Conservation (phyloP, 1,284 basidiomycete genomes). For the Boletellus deceptivus region DNA sequence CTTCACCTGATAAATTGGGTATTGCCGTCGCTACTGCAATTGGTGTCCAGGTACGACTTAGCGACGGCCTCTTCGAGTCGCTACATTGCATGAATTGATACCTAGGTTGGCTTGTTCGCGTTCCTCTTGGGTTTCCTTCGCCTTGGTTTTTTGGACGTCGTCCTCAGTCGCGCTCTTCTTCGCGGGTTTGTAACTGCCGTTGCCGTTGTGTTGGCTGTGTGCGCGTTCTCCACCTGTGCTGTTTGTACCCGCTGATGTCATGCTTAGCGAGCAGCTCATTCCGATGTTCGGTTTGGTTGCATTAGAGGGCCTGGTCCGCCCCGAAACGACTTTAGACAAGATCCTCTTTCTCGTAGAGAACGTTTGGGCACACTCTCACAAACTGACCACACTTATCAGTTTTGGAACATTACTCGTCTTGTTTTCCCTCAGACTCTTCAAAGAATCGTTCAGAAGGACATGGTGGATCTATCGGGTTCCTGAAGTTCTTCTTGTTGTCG, state of each 20-base stretch:
- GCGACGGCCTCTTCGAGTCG: not conserved
- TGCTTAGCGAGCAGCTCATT: constrained; percentile 71
- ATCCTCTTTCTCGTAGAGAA: constrained; percentile 73
- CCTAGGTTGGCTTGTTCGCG: constrained; percentile 81
- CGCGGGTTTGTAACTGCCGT: constrained; percentile 86
- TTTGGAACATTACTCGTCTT: constrained; percentile 65
- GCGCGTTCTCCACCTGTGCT: constrained; percentile 22
- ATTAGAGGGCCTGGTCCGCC: constrained; percentile 54
- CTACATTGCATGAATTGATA: not conserved
- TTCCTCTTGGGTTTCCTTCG: constrained; percentile 85
- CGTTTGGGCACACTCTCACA: constrained; percentile 55
- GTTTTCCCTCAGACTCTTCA: constrained; percentile 57
- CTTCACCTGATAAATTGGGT: constrained; percentile 50
- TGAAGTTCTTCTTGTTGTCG: constrained; percentile 79
- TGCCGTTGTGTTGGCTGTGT: constrained; percentile 74
- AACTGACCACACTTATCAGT: constrained; percentile 70
- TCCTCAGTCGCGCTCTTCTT: constrained; percentile 85
- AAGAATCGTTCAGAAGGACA: constrained; percentile 46
- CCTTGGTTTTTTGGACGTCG: constrained; percentile 92
- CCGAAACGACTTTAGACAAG: constrained; percentile 73
- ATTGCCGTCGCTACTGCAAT: constrained; percentile 73
- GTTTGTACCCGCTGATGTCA: constrained; percentile 4
- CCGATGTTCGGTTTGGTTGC: constrained; percentile 75
- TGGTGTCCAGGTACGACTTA: constrained; percentile 70
- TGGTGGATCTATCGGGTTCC: constrained; percentile 78